Conservation (phyloP, 2,329 filamentous ascomycete genomes). For the Volutella citrinella region DNA sequence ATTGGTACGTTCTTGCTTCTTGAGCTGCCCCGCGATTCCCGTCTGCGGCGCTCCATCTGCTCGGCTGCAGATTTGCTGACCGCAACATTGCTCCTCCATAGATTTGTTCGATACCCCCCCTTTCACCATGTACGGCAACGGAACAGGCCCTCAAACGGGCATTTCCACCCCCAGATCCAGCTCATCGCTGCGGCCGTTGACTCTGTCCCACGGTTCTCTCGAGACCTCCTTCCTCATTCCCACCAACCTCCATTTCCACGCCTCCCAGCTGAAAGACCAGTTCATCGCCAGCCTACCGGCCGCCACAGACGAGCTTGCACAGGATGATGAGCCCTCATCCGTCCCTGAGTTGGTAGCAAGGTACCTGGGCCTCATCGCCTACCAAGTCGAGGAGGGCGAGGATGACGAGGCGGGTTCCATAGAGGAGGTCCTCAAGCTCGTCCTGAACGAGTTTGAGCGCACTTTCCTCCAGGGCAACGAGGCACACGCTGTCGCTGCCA, state of each 20-base stretch:
- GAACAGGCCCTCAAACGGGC: slow-evolving; percentile 85
- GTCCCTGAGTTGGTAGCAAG: slow-evolving; percentile 87
- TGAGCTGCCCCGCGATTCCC: not conserved
- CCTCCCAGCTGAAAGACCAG: slow-evolving; percentile 86
- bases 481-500: slow-evolving; percentile 84
- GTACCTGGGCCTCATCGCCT: slow-evolving; percentile 87
- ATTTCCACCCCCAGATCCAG: slow-evolving; percentile 95
- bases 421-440: slow-evolving; percentile 86
- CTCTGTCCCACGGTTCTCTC: slow-evolving; percentile 87
- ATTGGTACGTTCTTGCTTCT: slow-evolving; percentile 34
- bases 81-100: slow-evolving; percentile 13
- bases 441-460: slow-evolving; percentile 94
- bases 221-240: slow-evolving; percentile 96
- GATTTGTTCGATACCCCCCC: slow-evolving; percentile 42
- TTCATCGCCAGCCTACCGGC: slow-evolving; percentile 83
- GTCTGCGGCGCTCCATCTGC: too few relatives aligned
- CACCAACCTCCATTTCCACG: slow-evolving; percentile 93
- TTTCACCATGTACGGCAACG: slow-evolving; percentile 78
- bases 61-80: too few relatives aligned
- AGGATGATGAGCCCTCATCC: slow-evolving; percentile 98
- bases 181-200: slow-evolving; percentile 86
- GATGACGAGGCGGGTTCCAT: slow-evolving; percentile 86
- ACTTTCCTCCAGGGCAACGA: slow-evolving; percentile 94
- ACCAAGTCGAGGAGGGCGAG: slow-evolving; percentile 88
- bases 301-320: slow-evolving; percentile 94